Percentiles rank a stretch among this genome's conserved stretches.
Conservation (phyloP, 176 grass and related monocot genomes). For the Oryza meyeriana region DNA sequence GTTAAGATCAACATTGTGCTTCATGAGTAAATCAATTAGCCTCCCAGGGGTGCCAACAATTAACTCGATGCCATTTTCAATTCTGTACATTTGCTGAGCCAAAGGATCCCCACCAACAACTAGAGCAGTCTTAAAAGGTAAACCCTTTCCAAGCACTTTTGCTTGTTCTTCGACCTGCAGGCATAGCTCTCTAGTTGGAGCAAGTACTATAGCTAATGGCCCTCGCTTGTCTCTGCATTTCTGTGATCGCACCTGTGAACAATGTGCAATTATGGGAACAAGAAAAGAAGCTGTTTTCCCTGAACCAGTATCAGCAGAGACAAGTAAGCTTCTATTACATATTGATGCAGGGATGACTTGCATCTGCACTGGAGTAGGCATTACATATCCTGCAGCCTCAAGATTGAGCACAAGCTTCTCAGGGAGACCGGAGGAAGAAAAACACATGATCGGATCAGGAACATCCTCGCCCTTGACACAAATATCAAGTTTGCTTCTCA, state of each 20-base stretch:
- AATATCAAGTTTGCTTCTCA: slow-evolving; percentile 86
- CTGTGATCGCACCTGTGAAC: slow-evolving; percentile 29
- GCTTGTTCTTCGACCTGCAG: slow-evolving; percentile 92
- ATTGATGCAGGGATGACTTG: slow-evolving; percentile 88
- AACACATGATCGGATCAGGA: slow-evolving; percentile 72
- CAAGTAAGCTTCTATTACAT: slow-evolving; percentile 69
- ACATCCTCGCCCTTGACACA: slow-evolving; percentile 52
- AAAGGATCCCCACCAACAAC: slow-evolving; percentile 86
- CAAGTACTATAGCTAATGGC: slow-evolving; percentile 73
- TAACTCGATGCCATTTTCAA: slow-evolving; percentile 77
- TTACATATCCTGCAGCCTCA: slow-evolving; percentile 71
- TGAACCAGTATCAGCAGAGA: slow-evolving; percentile 82
- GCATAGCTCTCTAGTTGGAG: slow-evolving; percentile 86
- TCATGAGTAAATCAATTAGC: slow-evolving; percentile 82
- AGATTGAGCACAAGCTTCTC: slow-evolving; percentile 80
- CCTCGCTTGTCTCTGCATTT: slow-evolving; percentile 24
- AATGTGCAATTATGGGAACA: slow-evolving; percentile 73
- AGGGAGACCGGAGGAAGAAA: slow-evolving; percentile 75
- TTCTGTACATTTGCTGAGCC: slow-evolving; percentile 73
- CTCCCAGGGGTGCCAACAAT: slow-evolving; percentile 91
- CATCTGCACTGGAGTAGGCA: slow-evolving; percentile 90
- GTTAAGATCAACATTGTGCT: slow-evolving; percentile 59
- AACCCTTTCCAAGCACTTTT: slow-evolving; percentile 79
- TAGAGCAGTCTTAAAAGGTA: slow-evolving; percentile 92
- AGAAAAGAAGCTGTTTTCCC: slow-evolving; percentile 91